Conservation (phyloP, 1,284 basidiomycete genomes). For the Irpex rosettiformis region DNA sequence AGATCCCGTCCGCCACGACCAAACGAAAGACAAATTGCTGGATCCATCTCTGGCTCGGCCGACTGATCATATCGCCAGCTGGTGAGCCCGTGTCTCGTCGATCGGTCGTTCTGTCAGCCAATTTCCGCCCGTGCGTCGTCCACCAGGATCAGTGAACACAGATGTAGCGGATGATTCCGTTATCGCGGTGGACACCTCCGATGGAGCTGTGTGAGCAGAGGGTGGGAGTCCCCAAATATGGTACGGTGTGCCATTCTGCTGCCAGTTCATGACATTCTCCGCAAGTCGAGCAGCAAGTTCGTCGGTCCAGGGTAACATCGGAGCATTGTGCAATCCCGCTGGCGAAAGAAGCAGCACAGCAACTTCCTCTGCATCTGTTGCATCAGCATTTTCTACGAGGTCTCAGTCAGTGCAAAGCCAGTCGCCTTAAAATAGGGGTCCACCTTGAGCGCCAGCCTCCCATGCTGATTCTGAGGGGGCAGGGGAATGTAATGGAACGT, state of each 20-base stretch:
- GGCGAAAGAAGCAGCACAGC: background rate
- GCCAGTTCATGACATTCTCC: conserved; percentile 4
- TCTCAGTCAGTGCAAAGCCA: background rate
- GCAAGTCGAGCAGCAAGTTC: background rate
- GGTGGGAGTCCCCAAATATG: background rate
- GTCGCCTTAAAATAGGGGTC: background rate
- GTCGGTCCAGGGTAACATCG: background rate
- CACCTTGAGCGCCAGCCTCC: background rate
- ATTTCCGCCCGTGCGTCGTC: background rate
- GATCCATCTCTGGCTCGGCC: background rate
- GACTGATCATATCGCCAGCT: background rate
- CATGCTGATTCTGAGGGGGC: conserved; percentile 1
- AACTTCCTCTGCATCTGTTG: background rate
- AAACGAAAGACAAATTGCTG: background rate
- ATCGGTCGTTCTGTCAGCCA: background rate
- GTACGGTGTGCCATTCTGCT: background rate
- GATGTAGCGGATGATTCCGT: background rate
- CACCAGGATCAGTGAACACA: background rate
- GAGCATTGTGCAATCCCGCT: background rate
- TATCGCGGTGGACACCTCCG: background rate
- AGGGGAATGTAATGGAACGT: background rate
- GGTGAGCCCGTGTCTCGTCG: background rate
- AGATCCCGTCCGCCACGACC: conserved; percentile 1
- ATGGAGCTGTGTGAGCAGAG: background rate
- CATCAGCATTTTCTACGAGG: background rate